Evolutionary conservation across 2,329 filamentous ascomycete genomes (phyloP).

Genomic region (Diaporthe australafricana): DNA sequence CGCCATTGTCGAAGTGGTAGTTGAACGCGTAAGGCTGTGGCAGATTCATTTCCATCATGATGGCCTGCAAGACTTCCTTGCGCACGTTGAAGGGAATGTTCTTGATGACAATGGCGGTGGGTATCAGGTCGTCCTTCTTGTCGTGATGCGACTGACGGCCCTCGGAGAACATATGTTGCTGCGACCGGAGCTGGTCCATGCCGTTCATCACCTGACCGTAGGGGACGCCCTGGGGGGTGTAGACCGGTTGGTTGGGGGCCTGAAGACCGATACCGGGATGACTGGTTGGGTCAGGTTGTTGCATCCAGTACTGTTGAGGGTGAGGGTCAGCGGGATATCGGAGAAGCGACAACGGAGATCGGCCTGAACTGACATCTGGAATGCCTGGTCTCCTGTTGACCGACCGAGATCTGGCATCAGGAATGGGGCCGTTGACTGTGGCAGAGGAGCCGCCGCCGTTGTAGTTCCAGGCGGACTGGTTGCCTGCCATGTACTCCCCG

Average conservation of each 20-base stretch:
- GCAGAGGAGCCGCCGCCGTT: conserved; percentile 43
- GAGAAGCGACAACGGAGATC: conserved; percentile 38
- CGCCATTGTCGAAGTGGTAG: conserved; percentile 98
- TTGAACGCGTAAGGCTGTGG: conserved; percentile 99
- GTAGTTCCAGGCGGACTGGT: conserved; percentile 45
- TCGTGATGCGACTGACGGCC: conserved; percentile 54
- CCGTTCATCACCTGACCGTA: conserved; percentile 56
- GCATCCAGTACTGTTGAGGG: conserved; percentile 61
- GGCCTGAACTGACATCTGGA: conserved; percentile 51
- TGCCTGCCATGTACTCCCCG: conserved; percentile 42
- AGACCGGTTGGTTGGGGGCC: conserved; percentile 40
- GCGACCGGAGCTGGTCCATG: conserved; percentile 47
- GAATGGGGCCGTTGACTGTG: conserved; percentile 69
- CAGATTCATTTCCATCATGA: conserved; percentile 95
- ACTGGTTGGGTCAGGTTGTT: conserved; percentile 49
- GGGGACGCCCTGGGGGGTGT: conserved; percentile 44
- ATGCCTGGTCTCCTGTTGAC: conserved; percentile 69
- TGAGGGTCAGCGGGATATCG: conserved; percentile 36
- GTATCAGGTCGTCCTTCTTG: conserved; percentile 82
- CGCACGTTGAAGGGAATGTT: conserved; percentile 99
- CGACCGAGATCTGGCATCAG: conserved; percentile 71
- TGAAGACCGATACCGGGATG: conserved; percentile 53
- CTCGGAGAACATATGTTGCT: conserved; percentile 51
- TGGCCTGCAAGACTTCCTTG: conserved; percentile 90
- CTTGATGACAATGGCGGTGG: conserved; percentile 98